phyloP scores from a whole-genome alignment of 2,329 filamentous ascomycete genomes.

The Fusarium vanettenii region DNA sequence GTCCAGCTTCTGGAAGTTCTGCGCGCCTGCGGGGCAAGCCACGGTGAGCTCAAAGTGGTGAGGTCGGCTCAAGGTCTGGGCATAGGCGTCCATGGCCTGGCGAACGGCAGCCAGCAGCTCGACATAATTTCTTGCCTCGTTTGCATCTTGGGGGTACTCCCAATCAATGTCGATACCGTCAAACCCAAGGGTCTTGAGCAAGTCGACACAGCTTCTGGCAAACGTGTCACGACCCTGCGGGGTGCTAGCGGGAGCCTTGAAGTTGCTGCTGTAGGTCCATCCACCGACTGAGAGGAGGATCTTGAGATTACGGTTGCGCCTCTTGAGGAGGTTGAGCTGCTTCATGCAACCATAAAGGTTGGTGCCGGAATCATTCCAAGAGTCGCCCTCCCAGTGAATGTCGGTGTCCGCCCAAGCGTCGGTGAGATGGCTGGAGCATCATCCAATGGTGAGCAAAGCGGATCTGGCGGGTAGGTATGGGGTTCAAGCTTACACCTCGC shows the following conservation, averaged over 20 bases:
- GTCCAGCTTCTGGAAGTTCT: constrained; percentile 72
- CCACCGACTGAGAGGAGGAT: constrained; percentile 88
- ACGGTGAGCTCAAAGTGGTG: constrained; percentile 74
- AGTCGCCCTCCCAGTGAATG: constrained; percentile 77
- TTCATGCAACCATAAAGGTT: constrained; percentile 93
- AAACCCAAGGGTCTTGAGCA: constrained; percentile 85
- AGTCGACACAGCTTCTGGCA: constrained; percentile 76
- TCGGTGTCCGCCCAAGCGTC: constrained; percentile 76
- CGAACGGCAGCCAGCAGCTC: constrained; percentile 68
- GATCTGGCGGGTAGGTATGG: not conserved
- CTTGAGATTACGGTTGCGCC: constrained; percentile 84
- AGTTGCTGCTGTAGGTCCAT: constrained; percentile 92
- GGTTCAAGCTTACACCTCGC: constrained; percentile 73
- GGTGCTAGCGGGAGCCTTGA: constrained; percentile 79
- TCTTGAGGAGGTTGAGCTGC: constrained; percentile 87
- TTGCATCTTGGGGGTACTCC: constrained; percentile 70
- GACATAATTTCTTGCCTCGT: constrained; percentile 69
- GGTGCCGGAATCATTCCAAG: constrained; percentile 76
- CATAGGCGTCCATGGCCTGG: constrained; percentile 68
- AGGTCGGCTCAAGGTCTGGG: constrained; percentile 53
- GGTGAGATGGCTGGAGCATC: constrained; percentile 60
- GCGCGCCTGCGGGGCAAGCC: constrained; percentile 70
- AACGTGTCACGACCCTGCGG: constrained; percentile 76
- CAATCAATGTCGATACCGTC: constrained; percentile 77
- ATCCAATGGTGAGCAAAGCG: constrained; percentile 7